phyloP scores from a whole-genome alignment of 148 eudicot species.

The Polygonum maritimum region DNA sequence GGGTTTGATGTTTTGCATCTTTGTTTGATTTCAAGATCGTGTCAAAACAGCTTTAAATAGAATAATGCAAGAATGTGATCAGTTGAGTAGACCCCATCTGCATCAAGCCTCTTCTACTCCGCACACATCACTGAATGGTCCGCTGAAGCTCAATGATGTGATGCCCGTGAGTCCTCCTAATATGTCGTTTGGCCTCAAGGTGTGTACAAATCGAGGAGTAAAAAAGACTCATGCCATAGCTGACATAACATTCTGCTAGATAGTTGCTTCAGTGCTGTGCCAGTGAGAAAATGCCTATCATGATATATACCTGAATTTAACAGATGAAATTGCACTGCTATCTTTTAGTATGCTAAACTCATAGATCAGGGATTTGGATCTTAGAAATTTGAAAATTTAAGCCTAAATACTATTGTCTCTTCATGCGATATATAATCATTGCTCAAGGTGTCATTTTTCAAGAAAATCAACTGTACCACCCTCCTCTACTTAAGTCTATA shows the following conservation, averaged over 20 bases:
- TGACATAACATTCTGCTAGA: neutral
- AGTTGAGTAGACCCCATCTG: conserved; percentile 56
- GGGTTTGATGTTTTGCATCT: conserved; percentile 7
- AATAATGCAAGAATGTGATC: conserved; percentile 72
- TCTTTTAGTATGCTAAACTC: neutral
- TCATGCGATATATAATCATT: neutral
- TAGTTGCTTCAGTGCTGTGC: neutral
- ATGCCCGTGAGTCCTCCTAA: conserved; percentile 57
- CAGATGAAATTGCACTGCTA: neutral
- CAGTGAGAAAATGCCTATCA: neutral
- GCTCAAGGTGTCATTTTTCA: neutral
- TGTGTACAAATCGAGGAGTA: conserved; percentile 15
- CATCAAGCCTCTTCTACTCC: conserved; percentile 36
- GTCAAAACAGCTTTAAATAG: conserved; percentile 63
- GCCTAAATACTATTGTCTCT: neutral
- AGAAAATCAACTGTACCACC: neutral
- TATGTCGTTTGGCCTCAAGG: conserved; percentile 73
- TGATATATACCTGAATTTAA: neutral
- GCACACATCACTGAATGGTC: conserved; percentile 37
- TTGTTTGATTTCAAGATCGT: conserved; percentile 41
- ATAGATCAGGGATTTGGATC: neutral
- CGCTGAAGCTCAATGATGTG: conserved; percentile 57
- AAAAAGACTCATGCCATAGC: neutral
- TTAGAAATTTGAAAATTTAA: neutral
- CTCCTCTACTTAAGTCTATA: neutral